These are phyloP conservation scores for Cercospora beticola DNA, from an alignment of 2,329 filamentous ascomycete species.

Conservation along the genomic window DNA sequence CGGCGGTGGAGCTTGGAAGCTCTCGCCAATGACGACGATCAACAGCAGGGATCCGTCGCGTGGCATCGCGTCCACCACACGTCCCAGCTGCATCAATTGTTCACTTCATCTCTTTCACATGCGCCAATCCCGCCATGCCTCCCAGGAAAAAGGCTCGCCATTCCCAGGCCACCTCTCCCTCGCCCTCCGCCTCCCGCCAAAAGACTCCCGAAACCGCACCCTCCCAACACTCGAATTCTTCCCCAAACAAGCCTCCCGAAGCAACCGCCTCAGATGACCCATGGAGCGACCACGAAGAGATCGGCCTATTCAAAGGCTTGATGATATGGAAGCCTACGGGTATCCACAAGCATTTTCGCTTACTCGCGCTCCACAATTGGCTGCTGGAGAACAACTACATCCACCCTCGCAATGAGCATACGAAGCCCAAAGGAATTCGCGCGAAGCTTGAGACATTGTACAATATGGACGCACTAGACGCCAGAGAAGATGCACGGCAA, in stretches of 20 bases:
- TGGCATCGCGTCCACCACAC: conserved; percentile 5
- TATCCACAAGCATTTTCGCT: conserved; percentile 91
- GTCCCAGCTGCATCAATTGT: not conserved
- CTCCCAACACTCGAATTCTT: conserved; percentile 31
- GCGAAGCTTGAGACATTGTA: conserved; percentile 79
- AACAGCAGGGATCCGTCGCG: conserved; percentile 4
- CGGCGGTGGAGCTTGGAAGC: not conserved
- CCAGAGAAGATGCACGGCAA: conserved; percentile 66
- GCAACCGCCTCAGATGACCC: conserved; percentile 55
- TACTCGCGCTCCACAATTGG: conserved; percentile 67
- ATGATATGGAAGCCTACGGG: conserved; percentile 97
- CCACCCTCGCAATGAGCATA: conserved; percentile 57
- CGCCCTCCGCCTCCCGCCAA: conserved; percentile 47
- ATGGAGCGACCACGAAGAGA: conserved; percentile 96
- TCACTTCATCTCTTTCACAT: not conserved
- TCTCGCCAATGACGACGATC: conserved; percentile 3
- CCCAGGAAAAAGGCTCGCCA: conserved; percentile 67
- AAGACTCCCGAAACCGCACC: conserved; percentile 36
- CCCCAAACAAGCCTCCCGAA: conserved; percentile 22
- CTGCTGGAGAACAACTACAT: conserved; percentile 39
- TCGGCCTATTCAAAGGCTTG: conserved; percentile 86
- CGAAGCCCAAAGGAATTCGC: conserved; percentile 89
- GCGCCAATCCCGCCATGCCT: conserved; percentile 53
- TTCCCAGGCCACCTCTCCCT: conserved; percentile 54
- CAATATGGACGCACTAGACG: conserved; percentile 81